Evolutionary conservation across 768 basidiomycete species (phyloP), one percentile per base, ranked within the genome.

Genomic region (Boletus sensibilis): DNA sequence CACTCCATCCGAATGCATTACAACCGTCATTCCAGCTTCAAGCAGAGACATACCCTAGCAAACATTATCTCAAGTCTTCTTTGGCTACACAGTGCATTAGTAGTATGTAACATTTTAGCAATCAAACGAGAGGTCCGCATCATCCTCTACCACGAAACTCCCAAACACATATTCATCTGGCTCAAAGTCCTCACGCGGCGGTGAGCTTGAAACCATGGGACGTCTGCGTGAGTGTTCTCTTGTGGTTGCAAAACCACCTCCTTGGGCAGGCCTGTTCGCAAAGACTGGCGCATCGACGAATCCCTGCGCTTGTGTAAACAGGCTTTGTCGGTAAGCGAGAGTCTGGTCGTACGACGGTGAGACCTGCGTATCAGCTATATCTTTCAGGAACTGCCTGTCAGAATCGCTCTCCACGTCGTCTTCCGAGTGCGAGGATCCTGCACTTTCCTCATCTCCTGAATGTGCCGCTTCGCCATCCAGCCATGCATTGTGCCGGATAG

Each of bases 111-210:
- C 8, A 35, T 43, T 34, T 41, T 35, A 37, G 50, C 41, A 52
- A 29, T 72, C 70, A 57, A 80, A 84, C 23, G 78, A 80, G 50
- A 88, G 79, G 33, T 90, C 86, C 21, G 79, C 87, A 40, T 90
- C 88, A 64, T 94, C 91, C 52, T 78, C 82, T 13, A 94, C 90
- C 16, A 94, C 82, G 62, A 94, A 94, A 66, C 87, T 93, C 12
- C 84, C 92, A 42, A 87, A 64, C 41, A 75, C 79, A 67, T 94
- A 94, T 47, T 83, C 79, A 58, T 92, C 87, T 7, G 79, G 72
- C 49, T 78, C 80, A 13, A 74, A 78, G 35, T 79, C 76, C 38
- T 78, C 77, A 20, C 72, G 72, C 21, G 74, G 74, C 5, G 90
- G 88, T 1, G 89, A 91, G 59, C 87, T 90, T 10, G 85, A 83